Base-by-base conservation (phyloP, 2,329 filamentous ascomycete species). In the Ilyonectria robusta region DNA sequence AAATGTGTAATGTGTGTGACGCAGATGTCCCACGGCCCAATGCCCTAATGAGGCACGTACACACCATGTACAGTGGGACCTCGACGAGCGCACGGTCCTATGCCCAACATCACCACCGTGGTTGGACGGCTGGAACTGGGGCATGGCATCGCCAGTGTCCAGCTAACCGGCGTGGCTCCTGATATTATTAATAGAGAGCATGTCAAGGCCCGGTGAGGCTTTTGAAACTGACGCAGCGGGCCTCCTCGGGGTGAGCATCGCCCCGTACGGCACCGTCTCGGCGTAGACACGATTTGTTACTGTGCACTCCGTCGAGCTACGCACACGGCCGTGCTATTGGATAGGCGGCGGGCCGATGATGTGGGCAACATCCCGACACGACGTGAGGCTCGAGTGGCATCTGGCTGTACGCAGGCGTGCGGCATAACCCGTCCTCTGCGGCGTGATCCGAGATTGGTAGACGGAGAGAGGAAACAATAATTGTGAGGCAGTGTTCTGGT, bases 151-250 rank as follows among this genome's bases (percentile, higher is more conserved):
- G 48, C 42, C 57, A 70, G 62, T 53, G 66, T 72, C 50, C 57
- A 74, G 67, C 62, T 60, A 69, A 67, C 51, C 66, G 62, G 67
- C 68, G 55, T 64, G 29, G 69, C 66, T 65, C 31, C 51, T 65
- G 61, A 54, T 68, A 75, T 71, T 75, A 75, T 74, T 75, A 67
- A 70, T 71, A 66, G 60, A 69, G 70, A 63, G 61, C 60, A 67
- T 55, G 54, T 46, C 68, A 42, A 68, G 67, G 40, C 50, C 23
- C 55, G 55, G 64, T 62, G 62, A 69, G 68, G 65, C 53, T 66
- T 72, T 70, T 70, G 70, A 70, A 67, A 66, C 65, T 57, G 64
- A 57, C 62, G 58, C 62, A 62, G 67, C 54, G 54, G 68, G 23
- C 51, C 56, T 37, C 40, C 50, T 29, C 37, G 42, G 44, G 23